Base-by-base conservation (phyloP, 164 flowering plant genomes). In the Vitis labrusca region DNA sequence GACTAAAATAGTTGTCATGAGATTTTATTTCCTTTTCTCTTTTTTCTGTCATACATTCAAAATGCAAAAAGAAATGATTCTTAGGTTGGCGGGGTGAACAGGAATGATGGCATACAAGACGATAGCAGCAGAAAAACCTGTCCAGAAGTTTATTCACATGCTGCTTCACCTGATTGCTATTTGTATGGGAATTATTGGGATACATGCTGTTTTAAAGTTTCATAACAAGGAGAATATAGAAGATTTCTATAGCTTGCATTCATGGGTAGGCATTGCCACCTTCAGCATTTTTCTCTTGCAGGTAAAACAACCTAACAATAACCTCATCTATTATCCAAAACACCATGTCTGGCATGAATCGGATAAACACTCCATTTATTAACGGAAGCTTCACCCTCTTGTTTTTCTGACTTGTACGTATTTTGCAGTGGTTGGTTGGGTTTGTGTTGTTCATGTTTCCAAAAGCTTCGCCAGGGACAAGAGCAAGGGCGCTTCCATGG, bases 211-310 rank as follows among this genome's bases (percentile, higher is more conserved):
- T 19, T 90, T 92, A 86, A 92, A 85, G 77, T 92, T 8, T 47
- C 93, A 90, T 62, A 74, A 83, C 14, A 74, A 54, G 74, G 17
- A 0, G 14, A 50, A 68, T 10, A 9, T 85, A 6, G 51, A 71
- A 16, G 69, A 88, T 56, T 72, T 92, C 85, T 70, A 76, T 23
- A 85, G 81, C 82, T 77, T 92, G 74, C 97, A 92, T 76, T 92
- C 97, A 8, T 91, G 97, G 97, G 82, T 91, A n/a, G 97, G 97
- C 70, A 73, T 91, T 1, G 71, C 55, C 74, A 87, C 97, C 52
- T 80, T 91, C 71, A 73, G 73, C 84, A 73, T 87, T 50, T 90
- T 73, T 59, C 69, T 85, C 27, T 66, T 87, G 61, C 97, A 92
- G 95, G 97, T 90, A 81, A 9, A 32, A 29, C n/a, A n/a, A 12